Percentiles rank a stretch among this genome's conserved stretches.
These are phyloP conservation scores for Suillus occidentalis DNA, from an alignment of 768 basidiomycete genomes.

Conservation along the genomic window DNA sequence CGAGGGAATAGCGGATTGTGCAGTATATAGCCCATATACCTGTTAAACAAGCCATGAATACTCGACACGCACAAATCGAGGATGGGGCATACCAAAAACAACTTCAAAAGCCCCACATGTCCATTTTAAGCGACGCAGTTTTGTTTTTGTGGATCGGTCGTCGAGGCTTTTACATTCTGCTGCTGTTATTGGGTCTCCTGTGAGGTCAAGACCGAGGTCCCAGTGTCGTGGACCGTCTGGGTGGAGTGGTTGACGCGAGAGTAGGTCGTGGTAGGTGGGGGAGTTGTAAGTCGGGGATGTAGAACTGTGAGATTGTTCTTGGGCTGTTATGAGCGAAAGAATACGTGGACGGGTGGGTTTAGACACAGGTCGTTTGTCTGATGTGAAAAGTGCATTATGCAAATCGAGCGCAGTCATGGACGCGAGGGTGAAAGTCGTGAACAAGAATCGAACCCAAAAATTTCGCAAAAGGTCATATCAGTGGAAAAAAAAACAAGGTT, in stretches of 20 bases:
- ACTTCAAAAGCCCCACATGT: constrained; percentile 29
- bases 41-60: constrained; percentile 19
- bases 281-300: constrained; percentile 19
- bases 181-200: constrained; percentile 31
- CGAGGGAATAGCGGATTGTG: constrained; percentile 63
- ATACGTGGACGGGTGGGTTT: constrained; percentile 7
- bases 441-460: not conserved
- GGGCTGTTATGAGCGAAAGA: constrained; percentile 4
- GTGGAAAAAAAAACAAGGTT: constrained; percentile 7
- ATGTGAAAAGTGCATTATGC: constrained; percentile 52
- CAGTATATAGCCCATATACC: constrained; percentile 64
- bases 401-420: constrained; percentile 62
- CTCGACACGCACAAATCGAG: not conserved
- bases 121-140: constrained; percentile 35
- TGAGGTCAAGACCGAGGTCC: constrained; percentile 30
- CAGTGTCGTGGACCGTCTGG: constrained; percentile 37
- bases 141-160: constrained; percentile 29
- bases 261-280: constrained; percentile 37
- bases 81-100: constrained; percentile 36
- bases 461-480: not conserved
- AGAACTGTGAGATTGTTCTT: constrained; percentile 13
- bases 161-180: constrained; percentile 32
- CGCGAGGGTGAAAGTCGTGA: constrained; percentile 14
- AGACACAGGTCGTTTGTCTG: constrained; percentile 18
- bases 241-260: constrained; percentile 43